Base-by-base conservation (phyloP, 129 eudicot species). In the Centaurea solstitialis region DNA sequence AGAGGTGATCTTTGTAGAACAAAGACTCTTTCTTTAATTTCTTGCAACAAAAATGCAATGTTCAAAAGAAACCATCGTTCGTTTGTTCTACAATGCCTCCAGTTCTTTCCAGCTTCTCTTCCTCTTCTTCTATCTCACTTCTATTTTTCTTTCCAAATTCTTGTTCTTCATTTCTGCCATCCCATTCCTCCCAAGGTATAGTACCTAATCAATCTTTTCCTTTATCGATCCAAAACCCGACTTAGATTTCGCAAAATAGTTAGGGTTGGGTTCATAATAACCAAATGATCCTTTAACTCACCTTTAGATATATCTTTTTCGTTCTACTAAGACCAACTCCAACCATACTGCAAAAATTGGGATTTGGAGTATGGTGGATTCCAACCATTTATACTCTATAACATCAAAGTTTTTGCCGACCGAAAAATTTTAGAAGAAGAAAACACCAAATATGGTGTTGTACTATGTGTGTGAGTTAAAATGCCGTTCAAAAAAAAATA, bases 81-180 rank as follows among this genome's bases (percentile, higher is more conserved):
- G 86, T 84, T 85, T 96, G 83, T 91, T 93, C 87, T 90, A 88
- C 91, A 91, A 89, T 79, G 82, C 87, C 93, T 89, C 98, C 7
- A 83, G 80, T 86, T 89, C 94, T 71, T 93, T 91, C 65, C 89
- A 86, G 6, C 93, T 93, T 30, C 90, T 96, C 74, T 90, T 91
- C 91, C 80, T 96, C 87, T 93, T 93, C 91, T 89, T 91, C 92
- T 92, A 86, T 75, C 79, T 96, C 89, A 83, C 93, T 26, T 93
- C 95, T 80, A 82, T 91, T 76, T 86, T 85, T 21, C 85, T 93
- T 74, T 81, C 91, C 72, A 93, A 91, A 70, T 33, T 93, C 73
- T 83, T 93, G 85, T 39, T 81, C 81, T 88, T 86, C 76, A 68
- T 94, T 83, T 89, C 87, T 43, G 82, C 91, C 82, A 87, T 87